Conservation (phyloP, 768 basidiomycete species). For the Cystobasidium tubakii region DNA sequence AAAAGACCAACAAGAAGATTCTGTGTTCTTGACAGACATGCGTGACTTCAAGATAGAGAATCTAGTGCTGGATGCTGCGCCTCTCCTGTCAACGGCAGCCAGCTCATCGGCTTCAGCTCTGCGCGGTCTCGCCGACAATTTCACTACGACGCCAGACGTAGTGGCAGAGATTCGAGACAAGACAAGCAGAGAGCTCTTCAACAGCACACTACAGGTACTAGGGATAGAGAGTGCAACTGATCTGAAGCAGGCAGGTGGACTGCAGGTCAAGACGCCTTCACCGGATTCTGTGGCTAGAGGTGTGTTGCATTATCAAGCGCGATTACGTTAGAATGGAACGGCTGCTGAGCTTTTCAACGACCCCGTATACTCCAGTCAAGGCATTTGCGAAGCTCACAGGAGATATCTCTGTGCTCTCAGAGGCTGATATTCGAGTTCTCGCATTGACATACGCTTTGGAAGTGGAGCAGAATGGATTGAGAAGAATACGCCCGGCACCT, state of each 20-base stretch:
- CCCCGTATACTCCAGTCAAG: slow-evolving; percentile 60
- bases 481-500: slow-evolving; percentile 45
- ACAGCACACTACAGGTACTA: slow-evolving; percentile 59
- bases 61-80: slow-evolving; percentile 88
- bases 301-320: slow-evolving; percentile 47
- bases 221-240: slow-evolving; percentile 37
- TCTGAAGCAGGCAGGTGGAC: slow-evolving; percentile 36
- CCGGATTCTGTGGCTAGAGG: slow-evolving; percentile 56
- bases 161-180: slow-evolving; percentile 82
- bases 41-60: slow-evolving; percentile 37
- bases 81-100: slow-evolving; percentile 72
- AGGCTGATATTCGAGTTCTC: slow-evolving; percentile 81
- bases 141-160: slow-evolving; percentile 83
- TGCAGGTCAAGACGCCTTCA: slow-evolving; percentile 46
- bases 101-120: slow-evolving; percentile 55
- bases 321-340: neutral
- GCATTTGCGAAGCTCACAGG: slow-evolving; percentile 91
- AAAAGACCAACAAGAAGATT: neutral
- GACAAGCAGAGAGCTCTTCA: slow-evolving; percentile 75
- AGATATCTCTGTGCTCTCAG: slow-evolving; percentile 85
- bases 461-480: slow-evolving; percentile 52
- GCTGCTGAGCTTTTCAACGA: neutral
- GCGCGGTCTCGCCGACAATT: slow-evolving; percentile 77
- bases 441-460: slow-evolving; percentile 79
- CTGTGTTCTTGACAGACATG: neutral